phyloP scores from a whole-genome alignment of 1,139 yeast genomes.

The Lizanozyma gosingica region DNA sequence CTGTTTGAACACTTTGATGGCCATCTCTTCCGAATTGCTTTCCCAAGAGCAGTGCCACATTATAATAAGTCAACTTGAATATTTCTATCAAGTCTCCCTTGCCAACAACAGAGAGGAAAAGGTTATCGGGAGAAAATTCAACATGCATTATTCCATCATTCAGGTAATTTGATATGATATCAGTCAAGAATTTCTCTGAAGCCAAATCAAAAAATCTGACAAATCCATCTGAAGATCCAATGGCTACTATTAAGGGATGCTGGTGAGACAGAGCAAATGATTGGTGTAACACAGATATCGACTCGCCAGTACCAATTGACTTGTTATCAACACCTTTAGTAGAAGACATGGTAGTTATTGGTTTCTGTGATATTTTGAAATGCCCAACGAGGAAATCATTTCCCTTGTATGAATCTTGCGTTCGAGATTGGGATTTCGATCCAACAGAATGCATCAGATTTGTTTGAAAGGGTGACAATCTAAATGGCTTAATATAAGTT shows the following conservation, averaged over 20 bases:
- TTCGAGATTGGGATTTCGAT: background rate
- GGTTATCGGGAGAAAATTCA: constrained; percentile 31
- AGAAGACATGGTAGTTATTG: constrained; percentile 24
- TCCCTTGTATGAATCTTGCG: background rate
- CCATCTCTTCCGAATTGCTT: background rate
- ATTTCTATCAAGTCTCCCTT: constrained; percentile 38
- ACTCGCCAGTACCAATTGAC: background rate
- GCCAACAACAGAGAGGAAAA: constrained; percentile 31
- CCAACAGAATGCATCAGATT: background rate
- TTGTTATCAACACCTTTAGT: constrained; percentile 12
- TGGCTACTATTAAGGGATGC: constrained; percentile 29
- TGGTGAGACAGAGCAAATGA: constrained; percentile 12
- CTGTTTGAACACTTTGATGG: background rate
- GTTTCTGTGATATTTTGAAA: constrained; percentile 32
- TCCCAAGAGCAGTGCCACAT: constrained; percentile 10
- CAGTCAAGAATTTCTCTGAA: constrained; percentile 21
- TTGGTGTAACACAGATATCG: background rate
- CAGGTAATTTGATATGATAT: constrained; percentile 34
- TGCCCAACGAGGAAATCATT: constrained; percentile 20
- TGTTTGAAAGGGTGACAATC: background rate
- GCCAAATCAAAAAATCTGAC: constrained; percentile 29
- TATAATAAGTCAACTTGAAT: constrained; percentile 32
- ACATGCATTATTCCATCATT: constrained; percentile 30
- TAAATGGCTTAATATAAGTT: background rate
- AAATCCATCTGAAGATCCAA: constrained; percentile 37